A percentile compares a stretch with the other conserved stretches of the same genome.
phyloP scores from a whole-genome alignment of 2,329 filamentous ascomycete species.

The Leptographium wingfieldii region DNA sequence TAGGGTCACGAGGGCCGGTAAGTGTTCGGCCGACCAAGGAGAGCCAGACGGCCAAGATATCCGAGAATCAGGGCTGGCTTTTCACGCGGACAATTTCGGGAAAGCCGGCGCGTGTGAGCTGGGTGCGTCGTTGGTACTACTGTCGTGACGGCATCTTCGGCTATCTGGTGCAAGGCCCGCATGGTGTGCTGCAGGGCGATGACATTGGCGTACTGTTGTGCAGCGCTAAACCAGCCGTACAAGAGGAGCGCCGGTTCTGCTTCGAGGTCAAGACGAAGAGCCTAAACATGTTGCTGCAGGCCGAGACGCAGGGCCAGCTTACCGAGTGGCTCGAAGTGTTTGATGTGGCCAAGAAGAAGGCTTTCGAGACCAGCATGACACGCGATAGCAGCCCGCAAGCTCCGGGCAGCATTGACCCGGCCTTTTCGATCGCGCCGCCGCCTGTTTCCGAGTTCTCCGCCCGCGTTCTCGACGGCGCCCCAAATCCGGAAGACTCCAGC shows the following conservation, averaged over 20 bases:
- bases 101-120: constrained; percentile 80
- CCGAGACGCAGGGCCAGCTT: constrained; percentile 84
- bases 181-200: constrained; percentile 89
- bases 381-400: constrained; percentile 33
- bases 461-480: constrained; percentile 39
- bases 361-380: constrained; percentile 60
- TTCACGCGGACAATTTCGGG: constrained; percentile 71
- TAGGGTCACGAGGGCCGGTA: constrained; percentile 58
- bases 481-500: constrained; percentile 24
- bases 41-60: constrained; percentile 31
- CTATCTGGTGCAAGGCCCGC: constrained; percentile 72
- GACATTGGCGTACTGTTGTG: constrained; percentile 92
- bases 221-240: constrained; percentile 78
- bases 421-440: constrained; percentile 85
- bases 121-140: constrained; percentile 91
- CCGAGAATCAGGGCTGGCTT: constrained; percentile 91
- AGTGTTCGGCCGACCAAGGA: constrained; percentile 25
- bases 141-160: constrained; percentile 93
- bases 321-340: constrained; percentile 91
- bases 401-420: constrained; percentile 47
- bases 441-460: constrained; percentile 84
- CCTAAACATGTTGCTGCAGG: constrained; percentile 76
- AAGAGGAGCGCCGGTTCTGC: constrained; percentile 90
- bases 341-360: constrained; percentile 85
- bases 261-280: constrained; percentile 99